Evolutionary conservation across 192 early-diverging fungal species (phyloP).

Genomic region (Lobosporangium transversale): DNA sequence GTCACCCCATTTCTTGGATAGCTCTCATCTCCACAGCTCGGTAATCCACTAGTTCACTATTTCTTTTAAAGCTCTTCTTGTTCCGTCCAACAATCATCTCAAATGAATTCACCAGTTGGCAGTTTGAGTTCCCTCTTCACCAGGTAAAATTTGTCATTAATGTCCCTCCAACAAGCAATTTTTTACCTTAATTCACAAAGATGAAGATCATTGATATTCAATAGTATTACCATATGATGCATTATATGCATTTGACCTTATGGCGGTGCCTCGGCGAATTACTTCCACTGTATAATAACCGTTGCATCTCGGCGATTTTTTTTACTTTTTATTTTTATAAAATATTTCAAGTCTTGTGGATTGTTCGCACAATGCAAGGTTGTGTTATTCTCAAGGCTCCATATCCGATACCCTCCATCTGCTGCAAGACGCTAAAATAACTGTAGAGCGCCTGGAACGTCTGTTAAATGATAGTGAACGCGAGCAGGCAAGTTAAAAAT

Average conservation of each 20-base stretch:
- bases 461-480: conserved; percentile 4
- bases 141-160: too few species aligned
- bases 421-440: conserved; percentile 28
- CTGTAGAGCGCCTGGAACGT: conserved; percentile 17
- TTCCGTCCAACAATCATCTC: too few species aligned
- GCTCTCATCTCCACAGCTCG: too few species aligned
- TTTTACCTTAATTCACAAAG: background rate
- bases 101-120: conserved; percentile 26
- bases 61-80: too few species aligned
- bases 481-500: conserved; percentile 22
- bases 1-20: too few species aligned
- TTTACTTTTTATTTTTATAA: background rate
- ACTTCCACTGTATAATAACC: background rate
- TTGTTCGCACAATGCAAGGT: conserved; percentile 14
- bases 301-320: conserved; percentile 1
- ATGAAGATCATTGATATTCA: background rate
- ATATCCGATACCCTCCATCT: conserved; percentile 18
- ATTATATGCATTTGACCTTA: too few species aligned
- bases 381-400: conserved; percentile 14
- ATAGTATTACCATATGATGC: too few species aligned
- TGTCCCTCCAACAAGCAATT: background rate
- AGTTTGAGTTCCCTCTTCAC: conserved; percentile 22
- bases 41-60: too few species aligned
- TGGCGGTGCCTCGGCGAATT: conserved; percentile 18
- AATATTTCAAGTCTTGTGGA: conserved; percentile 44